A percentile compares a stretch with the other conserved stretches of the same genome.
phyloP scores from a whole-genome alignment of 805 yeast genomes.

The Spencermartinsiella europaea region DNA sequence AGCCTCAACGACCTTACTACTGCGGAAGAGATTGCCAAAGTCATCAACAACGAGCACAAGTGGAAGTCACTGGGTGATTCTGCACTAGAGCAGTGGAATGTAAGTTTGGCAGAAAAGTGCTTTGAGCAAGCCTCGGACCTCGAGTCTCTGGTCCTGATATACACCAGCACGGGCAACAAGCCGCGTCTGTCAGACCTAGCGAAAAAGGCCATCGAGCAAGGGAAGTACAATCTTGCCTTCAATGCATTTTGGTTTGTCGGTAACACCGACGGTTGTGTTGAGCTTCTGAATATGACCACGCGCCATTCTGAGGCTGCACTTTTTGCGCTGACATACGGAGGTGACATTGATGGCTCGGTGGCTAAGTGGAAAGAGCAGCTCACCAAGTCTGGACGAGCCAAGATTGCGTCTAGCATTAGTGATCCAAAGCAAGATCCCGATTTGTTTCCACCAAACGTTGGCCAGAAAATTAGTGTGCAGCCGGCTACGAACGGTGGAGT shows the following conservation, averaged over 20 bases:
- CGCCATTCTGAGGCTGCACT: conserved; percentile 82
- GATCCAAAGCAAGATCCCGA: conserved; percentile 36
- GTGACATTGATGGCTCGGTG: conserved; percentile 44
- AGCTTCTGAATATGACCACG: conserved; percentile 59
- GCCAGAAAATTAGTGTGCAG: conserved; percentile 20
- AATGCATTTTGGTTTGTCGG: conserved; percentile 87
- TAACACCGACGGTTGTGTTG: conserved; percentile 56
- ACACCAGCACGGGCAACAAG: conserved; percentile 74
- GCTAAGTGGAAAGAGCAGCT: conserved; percentile 65
- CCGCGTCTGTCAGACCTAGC: conserved; percentile 60
- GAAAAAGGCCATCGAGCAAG: conserved; percentile 57
- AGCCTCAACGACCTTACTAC: conserved; percentile 63
- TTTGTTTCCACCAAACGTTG: conserved; percentile 32
- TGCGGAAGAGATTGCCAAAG: conserved; percentile 64
- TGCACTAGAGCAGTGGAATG: conserved; percentile 72
- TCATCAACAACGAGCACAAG: conserved; percentile 48
- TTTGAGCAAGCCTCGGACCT: conserved; percentile 75
- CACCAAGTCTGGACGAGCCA: conserved; percentile 43
- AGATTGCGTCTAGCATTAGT: conserved; percentile 58
- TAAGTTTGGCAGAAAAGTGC: conserved; percentile 73
- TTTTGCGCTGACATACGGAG: conserved; percentile 67
- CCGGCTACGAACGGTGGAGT: conserved; percentile 15
- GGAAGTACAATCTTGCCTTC: conserved; percentile 86
- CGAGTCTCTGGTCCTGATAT: conserved; percentile 72
- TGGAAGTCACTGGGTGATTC: conserved; percentile 93